Evolutionary conservation across 345 rosid genomes (phyloP).

Genomic region (Eucalyptus polyanthemos): DNA sequence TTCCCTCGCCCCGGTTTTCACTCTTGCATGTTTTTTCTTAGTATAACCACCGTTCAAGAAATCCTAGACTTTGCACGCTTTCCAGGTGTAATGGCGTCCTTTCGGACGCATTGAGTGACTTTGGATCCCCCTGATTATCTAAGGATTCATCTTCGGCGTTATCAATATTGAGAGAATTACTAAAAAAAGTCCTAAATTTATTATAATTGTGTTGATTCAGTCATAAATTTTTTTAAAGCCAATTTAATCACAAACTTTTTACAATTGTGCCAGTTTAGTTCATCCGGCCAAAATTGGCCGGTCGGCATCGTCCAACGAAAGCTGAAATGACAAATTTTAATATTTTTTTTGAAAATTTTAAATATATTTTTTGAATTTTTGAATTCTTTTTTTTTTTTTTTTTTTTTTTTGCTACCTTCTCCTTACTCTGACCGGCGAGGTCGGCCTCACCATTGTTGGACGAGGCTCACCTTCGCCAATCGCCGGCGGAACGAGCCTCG

Average conservation of each 20-base stretch:
- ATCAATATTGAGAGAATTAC: neutral
- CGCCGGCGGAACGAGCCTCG: no score
- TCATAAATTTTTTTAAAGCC: neutral
- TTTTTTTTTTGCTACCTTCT: no score
- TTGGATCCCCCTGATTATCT: neutral
- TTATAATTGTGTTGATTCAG: fast-evolving
- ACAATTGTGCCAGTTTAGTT: fast-evolving
- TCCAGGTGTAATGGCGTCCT: neutral
- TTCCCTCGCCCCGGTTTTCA: neutral
- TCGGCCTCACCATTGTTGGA: no score
- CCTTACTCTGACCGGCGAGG: no score
- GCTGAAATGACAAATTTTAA: fast-evolving
- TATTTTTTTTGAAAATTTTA: fast-evolving
- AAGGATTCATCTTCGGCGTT: neutral
- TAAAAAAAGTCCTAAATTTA: fast-evolving
- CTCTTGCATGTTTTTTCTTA: neutral
- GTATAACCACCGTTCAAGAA: neutral
- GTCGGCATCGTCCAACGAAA: fast-evolving
- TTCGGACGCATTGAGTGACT: neutral
- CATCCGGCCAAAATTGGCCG: fast-evolving
- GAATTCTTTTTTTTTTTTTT: no score
- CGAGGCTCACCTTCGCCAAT: no score
- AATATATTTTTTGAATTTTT: no score
- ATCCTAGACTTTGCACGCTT: neutral
- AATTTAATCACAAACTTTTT: neutral